Base-by-base conservation (phyloP, 2,329 filamentous ascomycete species). In the Venturia carpophila region DNA sequence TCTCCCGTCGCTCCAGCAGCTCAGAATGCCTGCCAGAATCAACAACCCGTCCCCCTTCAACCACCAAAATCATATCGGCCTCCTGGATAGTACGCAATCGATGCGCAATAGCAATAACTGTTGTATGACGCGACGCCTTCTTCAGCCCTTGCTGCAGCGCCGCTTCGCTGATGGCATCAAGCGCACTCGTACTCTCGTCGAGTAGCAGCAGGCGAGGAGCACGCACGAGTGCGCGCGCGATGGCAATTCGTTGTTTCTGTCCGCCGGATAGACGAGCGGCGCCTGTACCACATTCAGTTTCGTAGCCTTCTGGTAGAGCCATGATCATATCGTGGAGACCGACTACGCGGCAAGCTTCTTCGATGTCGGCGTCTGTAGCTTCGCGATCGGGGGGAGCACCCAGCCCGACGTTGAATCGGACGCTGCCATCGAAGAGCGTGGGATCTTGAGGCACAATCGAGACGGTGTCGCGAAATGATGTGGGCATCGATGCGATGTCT, bases 11-110 rank as follows among this genome's bases (percentile, higher is more conserved):
- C 67, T 78, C 73, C 39, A 82, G 72, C 65, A 83, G 69, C 65
- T 83, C 79, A 21, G 75, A 73, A 71, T 83, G 81, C 39, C 75
- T 76, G 4, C 81, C 81, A 67, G 76, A 75, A 55, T 82, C 80
- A 5, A 79, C 78, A 64, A 78, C 79, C 21, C 71, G 73, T 1
- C 81, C 80, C 5, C 75, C 76, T 66, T 84, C 80, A 27, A 83
- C 76, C 65, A 79, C 67, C 67, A 79, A 79, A 47, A 79, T 79
- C 1, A 75, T 69, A 67, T 79, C 77, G 17, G 78, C 76, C 56
- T 73, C 72, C 15, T 73, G 72, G 39, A 79, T 77, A 0, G 76
- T 79, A 49, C 74, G 69, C 37, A 79, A 66, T 5, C 77, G 71
- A 70, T 79, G 78, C 4, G 78, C 77, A 61, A 79, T 81, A 71